Evolutionary conservation across 768 basidiomycete genomes (phyloP).

Genomic region (Tylopilus subfusipes): DNA sequence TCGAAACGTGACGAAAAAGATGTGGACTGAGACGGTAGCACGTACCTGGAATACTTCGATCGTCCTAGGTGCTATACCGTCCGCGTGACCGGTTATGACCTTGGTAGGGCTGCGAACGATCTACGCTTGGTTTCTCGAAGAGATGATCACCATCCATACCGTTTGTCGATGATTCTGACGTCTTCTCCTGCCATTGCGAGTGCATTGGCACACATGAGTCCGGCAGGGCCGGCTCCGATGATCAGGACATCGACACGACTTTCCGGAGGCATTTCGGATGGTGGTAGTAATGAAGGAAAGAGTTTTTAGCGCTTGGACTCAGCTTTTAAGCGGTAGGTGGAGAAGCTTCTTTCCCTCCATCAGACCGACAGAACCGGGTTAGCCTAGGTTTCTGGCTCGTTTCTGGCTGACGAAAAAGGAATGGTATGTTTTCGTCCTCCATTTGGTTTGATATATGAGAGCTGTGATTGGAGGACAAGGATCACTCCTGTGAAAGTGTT

Average conservation of each 20-base stretch:
- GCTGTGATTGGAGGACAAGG: too few relatives aligned
- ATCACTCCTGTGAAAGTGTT: too few relatives aligned
- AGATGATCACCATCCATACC: slow-evolving; percentile 24
- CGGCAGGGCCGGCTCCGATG: slow-evolving; percentile 49
- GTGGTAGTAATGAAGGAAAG: too few relatives aligned
- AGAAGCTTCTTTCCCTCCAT: too few relatives aligned
- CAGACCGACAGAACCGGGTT: too few relatives aligned
- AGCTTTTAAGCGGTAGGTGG: too few relatives aligned
- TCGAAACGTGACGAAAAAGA: background rate
- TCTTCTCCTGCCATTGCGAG: slow-evolving; percentile 41
- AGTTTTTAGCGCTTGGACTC: too few relatives aligned
- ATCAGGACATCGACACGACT: slow-evolving; percentile 45
- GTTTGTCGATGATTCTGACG: slow-evolving; percentile 47
- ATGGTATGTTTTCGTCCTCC: too few relatives aligned
- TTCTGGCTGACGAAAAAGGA: too few relatives aligned
- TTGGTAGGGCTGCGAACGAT: slow-evolving; percentile 32
- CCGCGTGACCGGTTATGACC: slow-evolving; percentile 47
- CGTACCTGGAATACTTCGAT: slow-evolving; percentile 49
- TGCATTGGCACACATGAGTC: slow-evolving; percentile 66
- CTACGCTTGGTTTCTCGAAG: too few relatives aligned
- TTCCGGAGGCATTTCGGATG: slow-evolving; percentile 18
- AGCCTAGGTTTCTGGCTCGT: too few relatives aligned
- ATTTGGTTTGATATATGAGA: too few relatives aligned
- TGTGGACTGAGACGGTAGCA: background rate
- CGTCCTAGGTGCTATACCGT: slow-evolving; percentile 52